Percentiles rank a stretch among this genome's conserved stretches.
phyloP scores from a whole-genome alignment of 2,329 filamentous ascomycete genomes.

The Ophiostoma triangulosporum region DNA sequence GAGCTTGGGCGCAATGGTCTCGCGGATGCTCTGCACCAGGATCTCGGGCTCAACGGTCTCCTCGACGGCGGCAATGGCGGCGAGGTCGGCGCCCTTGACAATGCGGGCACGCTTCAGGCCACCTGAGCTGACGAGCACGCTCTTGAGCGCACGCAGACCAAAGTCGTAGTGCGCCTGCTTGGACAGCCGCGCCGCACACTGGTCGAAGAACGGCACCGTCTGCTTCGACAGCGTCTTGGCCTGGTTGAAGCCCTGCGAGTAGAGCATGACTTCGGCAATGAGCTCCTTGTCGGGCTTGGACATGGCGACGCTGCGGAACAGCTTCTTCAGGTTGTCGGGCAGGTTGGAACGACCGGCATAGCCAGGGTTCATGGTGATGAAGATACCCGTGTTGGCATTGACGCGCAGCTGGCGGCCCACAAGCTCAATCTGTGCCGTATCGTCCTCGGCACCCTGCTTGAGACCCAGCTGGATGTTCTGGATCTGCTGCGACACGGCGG shows the following conservation, averaged over 20 bases:
- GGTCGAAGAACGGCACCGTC: conserved; percentile 96
- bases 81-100: conserved; percentile 25
- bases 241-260: conserved; percentile 97
- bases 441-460: conserved; percentile 68
- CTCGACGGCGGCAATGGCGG: conserved; percentile 35
- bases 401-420: conserved; percentile 83
- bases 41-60: conserved; percentile 86
- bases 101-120: conserved; percentile 82
- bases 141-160: conserved; percentile 92
- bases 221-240: conserved; percentile 89
- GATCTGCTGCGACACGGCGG: conserved; percentile 96
- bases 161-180: conserved; percentile 99
- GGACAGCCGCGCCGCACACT: conserved; percentile 65
- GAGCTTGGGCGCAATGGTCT: conserved; percentile 95
- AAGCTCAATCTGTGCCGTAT: conserved; percentile 81
- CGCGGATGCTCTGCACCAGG: conserved; percentile 93
- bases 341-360: conserved; percentile 97
- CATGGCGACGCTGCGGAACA: conserved; percentile 99
- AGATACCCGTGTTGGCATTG: conserved; percentile 89
- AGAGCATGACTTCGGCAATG: conserved; percentile 99
- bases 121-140: conserved; percentile 93
- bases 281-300: conserved; percentile 99
- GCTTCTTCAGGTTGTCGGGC: conserved; percentile 97
- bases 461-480: conserved; percentile 98
- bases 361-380: conserved; percentile 99